phyloP scores from a whole-genome alignment of 169 alveolate species.

The Gregarina niphandrodes region DNA sequence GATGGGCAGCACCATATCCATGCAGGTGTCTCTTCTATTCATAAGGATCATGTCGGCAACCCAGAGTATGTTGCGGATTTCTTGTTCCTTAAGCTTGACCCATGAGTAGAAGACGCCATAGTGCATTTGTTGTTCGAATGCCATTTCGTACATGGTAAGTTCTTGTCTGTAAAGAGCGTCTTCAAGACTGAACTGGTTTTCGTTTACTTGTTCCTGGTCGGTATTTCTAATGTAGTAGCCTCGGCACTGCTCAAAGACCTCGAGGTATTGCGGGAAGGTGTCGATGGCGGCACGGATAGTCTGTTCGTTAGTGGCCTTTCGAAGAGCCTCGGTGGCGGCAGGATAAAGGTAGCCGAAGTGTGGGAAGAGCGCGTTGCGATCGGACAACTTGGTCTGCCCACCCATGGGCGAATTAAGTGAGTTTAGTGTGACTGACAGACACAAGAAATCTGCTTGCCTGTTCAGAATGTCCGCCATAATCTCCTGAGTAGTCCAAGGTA shows the following conservation, averaged over 20 bases:
- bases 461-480: constrained; percentile 61
- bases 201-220: background rate
- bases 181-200: constrained; percentile 43
- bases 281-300: constrained; percentile 62
- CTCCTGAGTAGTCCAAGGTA: constrained; percentile 52
- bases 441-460: constrained; percentile 25
- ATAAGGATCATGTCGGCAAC: constrained; percentile 73
- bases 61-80: constrained; percentile 84
- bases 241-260: constrained; percentile 55
- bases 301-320: constrained; percentile 59
- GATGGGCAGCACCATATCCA: constrained; percentile 9
- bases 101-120: constrained; percentile 76
- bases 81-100: constrained; percentile 87
- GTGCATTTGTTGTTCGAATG: constrained; percentile 84
- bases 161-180: constrained; percentile 79
- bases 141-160: constrained; percentile 69
- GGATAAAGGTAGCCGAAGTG: constrained; percentile 64
- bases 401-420: constrained; percentile 15
- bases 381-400: constrained; percentile 24
- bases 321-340: no score
- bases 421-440: constrained; percentile 23
- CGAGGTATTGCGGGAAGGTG: constrained; percentile 39
- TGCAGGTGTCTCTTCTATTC: constrained; percentile 6
- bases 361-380: constrained; percentile 57
- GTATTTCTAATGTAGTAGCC: constrained; percentile 27